phyloP scores from a whole-genome alignment of 306 rosid genomes.

The Crotalaria pallida region DNA sequence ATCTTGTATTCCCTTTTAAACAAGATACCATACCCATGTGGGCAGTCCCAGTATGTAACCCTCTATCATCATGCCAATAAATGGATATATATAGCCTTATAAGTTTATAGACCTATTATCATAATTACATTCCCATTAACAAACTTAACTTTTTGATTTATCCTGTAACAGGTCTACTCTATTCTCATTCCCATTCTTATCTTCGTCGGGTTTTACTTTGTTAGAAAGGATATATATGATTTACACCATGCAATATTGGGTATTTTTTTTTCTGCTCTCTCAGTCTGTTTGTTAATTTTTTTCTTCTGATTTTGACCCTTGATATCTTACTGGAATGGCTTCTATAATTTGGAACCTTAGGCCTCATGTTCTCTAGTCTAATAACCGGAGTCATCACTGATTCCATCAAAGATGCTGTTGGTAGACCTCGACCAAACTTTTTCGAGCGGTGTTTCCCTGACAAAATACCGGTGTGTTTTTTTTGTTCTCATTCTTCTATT shows the following conservation, averaged over 20 bases:
- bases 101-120: background rate
- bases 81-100: background rate
- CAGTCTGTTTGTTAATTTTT: background rate
- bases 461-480: slow-evolving; percentile 31
- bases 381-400: slow-evolving; percentile 57
- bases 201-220: slow-evolving; percentile 26
- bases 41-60: slow-evolving; percentile 50
- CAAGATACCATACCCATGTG: slow-evolving; percentile 44
- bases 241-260: slow-evolving; percentile 50
- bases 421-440: slow-evolving; percentile 54
- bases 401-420: slow-evolving; percentile 49
- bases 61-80: background rate
- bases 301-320: background rate
- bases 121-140: background rate
- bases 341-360: slow-evolving; percentile 18
- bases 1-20: slow-evolving; percentile 33
- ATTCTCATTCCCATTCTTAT: slow-evolving; percentile 30
- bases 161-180: slow-evolving; percentile 32
- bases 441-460: slow-evolving; percentile 46
- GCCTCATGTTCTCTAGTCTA: slow-evolving; percentile 32
- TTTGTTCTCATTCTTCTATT: background rate
- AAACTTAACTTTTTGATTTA: background rate
- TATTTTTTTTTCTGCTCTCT: slow-evolving; percentile 2
- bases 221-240: slow-evolving; percentile 38
- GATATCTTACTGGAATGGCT: background rate